Percentiles rank a stretch among this genome's conserved stretches.
Conservation (phyloP, 2,329 filamentous ascomycete genomes). For the Talaromyces sp. region DNA sequence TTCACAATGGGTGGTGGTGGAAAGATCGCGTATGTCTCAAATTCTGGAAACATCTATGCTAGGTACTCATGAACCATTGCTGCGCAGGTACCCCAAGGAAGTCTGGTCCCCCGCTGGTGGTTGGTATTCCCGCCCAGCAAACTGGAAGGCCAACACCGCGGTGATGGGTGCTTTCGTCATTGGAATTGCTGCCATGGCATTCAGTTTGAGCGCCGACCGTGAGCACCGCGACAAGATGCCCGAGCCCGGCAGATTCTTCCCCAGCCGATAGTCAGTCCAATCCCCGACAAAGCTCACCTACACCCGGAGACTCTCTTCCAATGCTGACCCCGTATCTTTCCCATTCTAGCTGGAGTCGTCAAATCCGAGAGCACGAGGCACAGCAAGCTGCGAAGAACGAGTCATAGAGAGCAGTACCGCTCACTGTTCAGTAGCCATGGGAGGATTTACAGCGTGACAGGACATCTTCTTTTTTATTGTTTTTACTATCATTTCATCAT, state of each 20-base stretch:
- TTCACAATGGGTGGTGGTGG: constrained; percentile 72
- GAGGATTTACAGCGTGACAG: constrained; percentile 28
- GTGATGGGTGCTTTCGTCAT: constrained; percentile 70
- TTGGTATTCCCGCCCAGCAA: constrained; percentile 92
- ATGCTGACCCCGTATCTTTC: constrained; percentile 20
- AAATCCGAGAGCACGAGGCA: constrained; percentile 70
- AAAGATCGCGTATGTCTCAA: constrained; percentile 65
- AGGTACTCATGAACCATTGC: constrained; percentile 27
- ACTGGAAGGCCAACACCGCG: constrained; percentile 93
- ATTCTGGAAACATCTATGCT: constrained; percentile 42
- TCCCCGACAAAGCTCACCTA: neutral
- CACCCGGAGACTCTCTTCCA: neutral
- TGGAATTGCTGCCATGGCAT: constrained; percentile 69
- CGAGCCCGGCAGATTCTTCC: constrained; percentile 75
- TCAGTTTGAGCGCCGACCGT: constrained; percentile 72
- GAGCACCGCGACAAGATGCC: constrained; percentile 77
- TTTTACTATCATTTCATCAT: constrained; percentile 36
- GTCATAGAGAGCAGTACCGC: constrained; percentile 32
- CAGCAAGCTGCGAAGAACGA: constrained; percentile 48
- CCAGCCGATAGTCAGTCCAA: constrained; percentile 74
- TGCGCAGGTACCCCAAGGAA: constrained; percentile 86
- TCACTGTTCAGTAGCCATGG: constrained; percentile 23
- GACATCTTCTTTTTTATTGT: constrained; percentile 28
- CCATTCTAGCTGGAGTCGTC: constrained; percentile 66
- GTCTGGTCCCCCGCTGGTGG: constrained; percentile 98